Conservation (phyloP, 1,284 basidiomycete species). For the Schizophyllum commune region DNA sequence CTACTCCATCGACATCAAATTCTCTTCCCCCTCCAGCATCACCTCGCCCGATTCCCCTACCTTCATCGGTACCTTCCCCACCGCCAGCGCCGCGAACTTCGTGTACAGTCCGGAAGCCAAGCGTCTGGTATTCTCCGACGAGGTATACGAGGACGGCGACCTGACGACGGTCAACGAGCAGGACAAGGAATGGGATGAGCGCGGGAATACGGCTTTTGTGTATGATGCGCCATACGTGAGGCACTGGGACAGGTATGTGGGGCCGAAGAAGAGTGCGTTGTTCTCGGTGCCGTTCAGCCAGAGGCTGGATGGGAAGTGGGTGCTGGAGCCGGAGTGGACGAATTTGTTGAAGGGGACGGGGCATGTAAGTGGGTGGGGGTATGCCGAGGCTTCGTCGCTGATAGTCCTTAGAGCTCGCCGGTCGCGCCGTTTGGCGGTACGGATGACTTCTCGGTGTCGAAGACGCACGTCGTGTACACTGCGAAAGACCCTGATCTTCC, state of each 20-base stretch:
- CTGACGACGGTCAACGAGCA: constrained; percentile 57
- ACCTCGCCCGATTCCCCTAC: constrained; percentile 8
- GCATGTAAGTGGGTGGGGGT: constrained; percentile 41
- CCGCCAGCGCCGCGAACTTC: constrained; percentile 60
- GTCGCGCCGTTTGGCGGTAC: constrained; percentile 79
- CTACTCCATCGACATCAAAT: constrained; percentile 44
- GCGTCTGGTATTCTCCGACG: constrained; percentile 67
- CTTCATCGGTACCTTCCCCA: constrained; percentile 57
- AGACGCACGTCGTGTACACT: constrained; percentile 69
- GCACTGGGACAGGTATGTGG: constrained; percentile 88
- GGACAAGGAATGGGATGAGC: constrained; percentile 63
- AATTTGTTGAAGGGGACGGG: constrained; percentile 58
- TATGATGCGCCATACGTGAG: constrained; percentile 65
- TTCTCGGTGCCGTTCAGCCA: constrained; percentile 56
- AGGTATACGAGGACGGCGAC: constrained; percentile 69
- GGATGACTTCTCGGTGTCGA: constrained; percentile 72
- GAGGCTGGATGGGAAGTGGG: constrained; percentile 42
- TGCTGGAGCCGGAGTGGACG: constrained; percentile 41
- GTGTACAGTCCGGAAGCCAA: constrained; percentile 47
- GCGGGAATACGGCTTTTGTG: constrained; percentile 69
- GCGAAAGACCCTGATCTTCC: constrained; percentile 74
- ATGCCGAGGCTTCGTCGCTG: background rate
- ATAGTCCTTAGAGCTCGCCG: constrained; percentile 47
- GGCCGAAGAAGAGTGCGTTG: constrained; percentile 61
- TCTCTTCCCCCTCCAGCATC: constrained; percentile 20